A percentile compares a stretch with the other conserved stretches of the same genome.
Conservation (phyloP, 176 grass and related monocot species). For the Triticum dicoccoides region DNA sequence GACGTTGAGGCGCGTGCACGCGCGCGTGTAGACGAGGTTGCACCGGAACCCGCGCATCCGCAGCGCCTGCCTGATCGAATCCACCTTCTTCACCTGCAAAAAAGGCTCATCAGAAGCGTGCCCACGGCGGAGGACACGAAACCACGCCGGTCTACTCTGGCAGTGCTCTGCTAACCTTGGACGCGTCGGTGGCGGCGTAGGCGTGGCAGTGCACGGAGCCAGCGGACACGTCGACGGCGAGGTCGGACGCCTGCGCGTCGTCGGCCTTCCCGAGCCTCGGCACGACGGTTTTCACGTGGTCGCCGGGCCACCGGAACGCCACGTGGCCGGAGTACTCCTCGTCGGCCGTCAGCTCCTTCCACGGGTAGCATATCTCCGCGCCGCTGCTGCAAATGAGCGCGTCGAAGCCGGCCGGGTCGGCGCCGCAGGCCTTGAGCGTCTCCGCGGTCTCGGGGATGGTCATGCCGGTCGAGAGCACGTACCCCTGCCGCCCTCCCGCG, state of each 20-base stretch:
- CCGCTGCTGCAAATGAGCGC: constrained; percentile 85
- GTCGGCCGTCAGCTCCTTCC: constrained; percentile 58
- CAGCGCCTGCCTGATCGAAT: constrained; percentile 63
- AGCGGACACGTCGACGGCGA: constrained; percentile 37
- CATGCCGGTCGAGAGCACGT: constrained; percentile 69
- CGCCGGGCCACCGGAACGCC: constrained; percentile 73
- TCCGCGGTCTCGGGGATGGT: constrained; percentile 44
- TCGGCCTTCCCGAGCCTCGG: constrained; percentile 61
- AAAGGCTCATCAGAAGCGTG: neutral
- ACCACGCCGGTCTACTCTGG: neutral
- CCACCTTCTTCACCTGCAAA: constrained; percentile 63
- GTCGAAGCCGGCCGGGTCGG: constrained; percentile 58
- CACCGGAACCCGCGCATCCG: constrained; percentile 94
- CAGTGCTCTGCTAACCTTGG: constrained; percentile 31
- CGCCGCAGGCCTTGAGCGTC: constrained; percentile 46
- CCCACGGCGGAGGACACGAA: neutral
- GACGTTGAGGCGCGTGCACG: constrained; percentile 73
- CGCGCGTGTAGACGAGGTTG: constrained; percentile 76
- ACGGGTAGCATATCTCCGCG: constrained; percentile 86
- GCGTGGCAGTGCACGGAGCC: constrained; percentile 62
- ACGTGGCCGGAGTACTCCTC: constrained; percentile 64
- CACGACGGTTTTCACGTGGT: constrained; percentile 54
- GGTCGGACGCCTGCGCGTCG: constrained; percentile 39
- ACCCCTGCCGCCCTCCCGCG: constrained; percentile 44
- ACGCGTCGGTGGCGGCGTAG: constrained; percentile 32